phyloP scores from a whole-genome alignment of 177 flowering plant species.

The Tripterygium wilfordii region DNA sequence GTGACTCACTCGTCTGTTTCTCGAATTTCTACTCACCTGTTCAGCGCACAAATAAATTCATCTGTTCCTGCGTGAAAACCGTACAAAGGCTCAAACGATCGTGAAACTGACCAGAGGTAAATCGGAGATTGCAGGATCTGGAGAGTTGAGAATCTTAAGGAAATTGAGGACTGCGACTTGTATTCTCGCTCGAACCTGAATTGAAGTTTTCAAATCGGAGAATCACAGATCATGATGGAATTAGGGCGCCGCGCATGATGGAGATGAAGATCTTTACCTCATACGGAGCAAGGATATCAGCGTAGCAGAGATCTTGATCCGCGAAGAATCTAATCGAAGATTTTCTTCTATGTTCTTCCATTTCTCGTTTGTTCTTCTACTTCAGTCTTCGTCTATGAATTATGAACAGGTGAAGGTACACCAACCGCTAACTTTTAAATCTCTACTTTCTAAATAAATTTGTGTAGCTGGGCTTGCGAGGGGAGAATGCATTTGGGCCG shows the following conservation, averaged over 20 bases:
- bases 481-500: no score
- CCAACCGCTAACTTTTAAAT: no score
- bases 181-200: conserved; percentile 80
- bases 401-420: no score
- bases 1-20: conserved; percentile 50
- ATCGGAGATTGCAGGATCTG: conserved; percentile 61
- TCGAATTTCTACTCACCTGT: conserved; percentile 56
- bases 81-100: background rate
- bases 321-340: conserved; percentile 61
- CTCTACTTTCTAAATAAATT: no score
- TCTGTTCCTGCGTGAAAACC: background rate
- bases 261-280: conserved; percentile 33
- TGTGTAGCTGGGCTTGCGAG: no score
- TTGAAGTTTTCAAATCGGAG: background rate
- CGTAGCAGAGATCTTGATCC: conserved; percentile 70
- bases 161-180: conserved; percentile 81
- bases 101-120: conserved; percentile 53
- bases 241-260: background rate
- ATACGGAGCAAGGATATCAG: conserved; percentile 67
- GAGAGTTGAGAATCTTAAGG: conserved; percentile 58
- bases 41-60: background rate
- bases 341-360: conserved; percentile 38
- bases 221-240: background rate
- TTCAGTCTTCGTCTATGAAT: no score
- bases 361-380: background rate